Evolutionary conservation across 2,329 filamentous ascomycete genomes (phyloP), one percentile per base, ranked within the genome.

Genomic region (Cladophialophora chaetospira): DNA sequence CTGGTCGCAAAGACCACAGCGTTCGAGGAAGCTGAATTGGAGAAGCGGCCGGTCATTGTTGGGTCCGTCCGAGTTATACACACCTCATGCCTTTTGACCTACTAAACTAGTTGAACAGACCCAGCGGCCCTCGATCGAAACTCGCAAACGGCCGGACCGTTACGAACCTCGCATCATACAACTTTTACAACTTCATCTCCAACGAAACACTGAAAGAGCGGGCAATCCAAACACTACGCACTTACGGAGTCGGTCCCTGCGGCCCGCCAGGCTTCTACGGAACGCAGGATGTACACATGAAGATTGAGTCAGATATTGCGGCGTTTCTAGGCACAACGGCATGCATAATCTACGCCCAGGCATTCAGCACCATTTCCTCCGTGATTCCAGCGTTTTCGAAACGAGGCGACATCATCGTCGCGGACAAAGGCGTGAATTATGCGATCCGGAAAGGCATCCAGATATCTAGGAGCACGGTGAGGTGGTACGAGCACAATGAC

Each of bases 361-460:
- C 92, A 3, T 97, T 99, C 71, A 96, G 90, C 23, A 97, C 94
- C 36, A 95, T 97, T 59, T 92, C 89, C n/a, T 93, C 89, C 70
- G 92, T 97, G 19, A 97, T 99, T 60, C 95, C 94, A 0, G 88
- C 92, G 1, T 99, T 99, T 71, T 96, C 89, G 71, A 99, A 99
- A 79, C 85, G 94, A 67, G 94, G 94, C 48, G 94, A 99, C 72
- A 89, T 97, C 69, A 94, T 94, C 74, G 90, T 99, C 52, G 94
- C 91, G 38, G 94, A 99, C 75, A 88, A 88, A 65, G 90, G 91
- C 31, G 88, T 94, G 71, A 97, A 96, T 72, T 97, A 89, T 76
- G 86, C 93, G 9, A 93, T 97, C 66, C 88, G 94, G 52, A 96
- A 96, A 74, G 95, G 94, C 31, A 82, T 99, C 5, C 91, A 99